phyloP scores from a whole-genome alignment of 108 stramenopile species.

The Licmophora abbreviata region DNA sequence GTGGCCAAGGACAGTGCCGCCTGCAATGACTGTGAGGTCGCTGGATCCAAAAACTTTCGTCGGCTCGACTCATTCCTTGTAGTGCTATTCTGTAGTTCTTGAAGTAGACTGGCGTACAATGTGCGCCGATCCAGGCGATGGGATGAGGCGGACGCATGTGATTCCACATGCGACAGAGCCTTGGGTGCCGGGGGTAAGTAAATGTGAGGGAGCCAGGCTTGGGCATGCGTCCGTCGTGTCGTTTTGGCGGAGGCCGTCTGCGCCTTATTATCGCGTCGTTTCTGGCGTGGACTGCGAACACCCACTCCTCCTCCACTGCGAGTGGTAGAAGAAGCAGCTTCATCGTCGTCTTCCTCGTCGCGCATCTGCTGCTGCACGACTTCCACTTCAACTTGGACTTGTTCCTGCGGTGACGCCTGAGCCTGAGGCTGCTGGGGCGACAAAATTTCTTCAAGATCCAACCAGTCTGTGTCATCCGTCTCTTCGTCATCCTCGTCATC shows the following conservation, averaged over 20 bases:
- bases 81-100: constrained; percentile 38
- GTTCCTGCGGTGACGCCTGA: background rate
- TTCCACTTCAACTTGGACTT: constrained; percentile 39
- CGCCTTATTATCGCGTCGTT: constrained; percentile 7
- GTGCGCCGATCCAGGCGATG: constrained; percentile 68
- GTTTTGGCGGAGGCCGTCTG: constrained; percentile 15
- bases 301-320: constrained; percentile 30
- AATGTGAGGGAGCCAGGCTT: constrained; percentile 56
- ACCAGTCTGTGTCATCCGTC: constrained; percentile 43
- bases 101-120: constrained; percentile 56
- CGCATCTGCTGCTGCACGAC: constrained; percentile 16
- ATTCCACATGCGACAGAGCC: constrained; percentile 15
- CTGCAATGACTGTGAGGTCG: constrained; percentile 41
- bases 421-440: constrained; percentile 3
- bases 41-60: constrained; percentile 44
- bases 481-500: constrained; percentile 44
- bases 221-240: constrained; percentile 3
- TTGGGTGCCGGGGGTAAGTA: constrained; percentile 48
- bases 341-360: background rate
- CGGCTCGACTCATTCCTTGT: constrained; percentile 15
- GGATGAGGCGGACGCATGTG: constrained; percentile 46
- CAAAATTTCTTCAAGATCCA: constrained; percentile 19
- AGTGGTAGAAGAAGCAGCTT: background rate
- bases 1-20: constrained; percentile 72
- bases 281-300: constrained; percentile 19